A percentile compares a stretch with the other conserved stretches of the same genome.
Conservation (phyloP, 352 stramenopile species). For the Globisporangium paroecandrum region DNA sequence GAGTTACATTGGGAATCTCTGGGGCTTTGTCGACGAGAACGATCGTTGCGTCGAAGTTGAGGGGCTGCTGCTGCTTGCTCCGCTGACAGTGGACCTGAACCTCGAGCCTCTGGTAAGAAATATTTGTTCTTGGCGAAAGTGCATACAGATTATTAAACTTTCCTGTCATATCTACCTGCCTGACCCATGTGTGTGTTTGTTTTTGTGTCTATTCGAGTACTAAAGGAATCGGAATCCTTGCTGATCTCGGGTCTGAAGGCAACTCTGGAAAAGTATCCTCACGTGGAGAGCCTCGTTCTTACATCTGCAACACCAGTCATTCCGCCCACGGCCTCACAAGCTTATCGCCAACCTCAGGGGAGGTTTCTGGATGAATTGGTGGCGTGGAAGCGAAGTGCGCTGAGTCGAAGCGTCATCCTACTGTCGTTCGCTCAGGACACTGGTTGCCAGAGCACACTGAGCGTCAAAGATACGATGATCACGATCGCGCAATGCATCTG, state of each 20-base stretch:
- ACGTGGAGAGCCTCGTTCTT: slow-evolving; percentile 1
- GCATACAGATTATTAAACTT: background rate
- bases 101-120: background rate
- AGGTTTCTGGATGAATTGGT: slow-evolving; percentile 24
- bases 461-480: slow-evolving; percentile 35
- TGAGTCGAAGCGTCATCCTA: slow-evolving; percentile 23
- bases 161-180: too few species aligned
- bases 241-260: slow-evolving; percentile 3
- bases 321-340: background rate
- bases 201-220: background rate
- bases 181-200: background rate
- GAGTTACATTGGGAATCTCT: slow-evolving; percentile 12
- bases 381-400: slow-evolving; percentile 25
- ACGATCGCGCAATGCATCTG: slow-evolving; percentile 39
- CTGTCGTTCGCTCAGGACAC: slow-evolving; percentile 17
- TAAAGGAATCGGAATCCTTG: slow-evolving; percentile 1
- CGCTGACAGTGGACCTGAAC: background rate
- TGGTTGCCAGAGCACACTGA: slow-evolving; percentile 24
- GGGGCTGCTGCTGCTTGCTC: slow-evolving; percentile 4
- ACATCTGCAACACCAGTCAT: background rate
- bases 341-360: slow-evolving; percentile 7
- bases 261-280: slow-evolving; percentile 4
- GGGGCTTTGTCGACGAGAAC: background rate
- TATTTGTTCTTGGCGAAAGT: background rate
- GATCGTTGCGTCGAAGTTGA: background rate